A percentile compares a stretch with the other conserved stretches of the same genome.
Evolutionary conservation across 108 stramenopile genomes (phyloP).

Genomic region (Cyclostephanos tholiformis): DNA sequence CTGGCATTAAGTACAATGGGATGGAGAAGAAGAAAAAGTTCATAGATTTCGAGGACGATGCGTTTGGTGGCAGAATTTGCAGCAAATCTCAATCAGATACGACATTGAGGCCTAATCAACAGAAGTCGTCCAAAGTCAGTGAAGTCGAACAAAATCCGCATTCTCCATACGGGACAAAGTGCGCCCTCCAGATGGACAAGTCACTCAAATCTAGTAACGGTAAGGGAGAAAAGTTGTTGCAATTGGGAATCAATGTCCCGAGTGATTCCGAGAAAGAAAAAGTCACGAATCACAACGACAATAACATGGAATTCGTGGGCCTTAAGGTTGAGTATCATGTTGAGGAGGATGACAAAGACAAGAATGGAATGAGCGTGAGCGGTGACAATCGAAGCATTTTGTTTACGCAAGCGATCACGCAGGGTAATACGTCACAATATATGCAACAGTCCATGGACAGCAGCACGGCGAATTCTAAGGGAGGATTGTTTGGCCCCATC

Average conservation of each 20-base stretch:
- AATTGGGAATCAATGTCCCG: not conserved
- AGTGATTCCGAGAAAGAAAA: not conserved
- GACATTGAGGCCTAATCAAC: not conserved
- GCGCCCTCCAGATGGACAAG: not conserved
- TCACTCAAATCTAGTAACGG: not conserved
- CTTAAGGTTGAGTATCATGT: constrained; percentile 4
- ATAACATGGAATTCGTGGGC: not conserved
- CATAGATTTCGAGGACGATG: not conserved
- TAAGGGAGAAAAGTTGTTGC: not conserved
- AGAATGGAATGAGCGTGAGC: not conserved
- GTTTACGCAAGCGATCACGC: not conserved
- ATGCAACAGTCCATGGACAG: constrained; percentile 3
- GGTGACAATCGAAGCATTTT: not conserved
- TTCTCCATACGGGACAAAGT: not conserved
- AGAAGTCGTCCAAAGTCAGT: constrained; percentile 1
- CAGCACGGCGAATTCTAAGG: not conserved
- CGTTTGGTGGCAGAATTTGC: not conserved
- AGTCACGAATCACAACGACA: not conserved
- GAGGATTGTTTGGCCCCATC: not conserved
- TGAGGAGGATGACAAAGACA: not conserved
- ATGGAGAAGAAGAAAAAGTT: not conserved
- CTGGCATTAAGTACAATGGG: not conserved
- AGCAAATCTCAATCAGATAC: not conserved
- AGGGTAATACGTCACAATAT: not conserved
- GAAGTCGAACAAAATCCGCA: not conserved